Conservation (phyloP, 768 basidiomycete genomes). For the Boletus sp. region DNA sequence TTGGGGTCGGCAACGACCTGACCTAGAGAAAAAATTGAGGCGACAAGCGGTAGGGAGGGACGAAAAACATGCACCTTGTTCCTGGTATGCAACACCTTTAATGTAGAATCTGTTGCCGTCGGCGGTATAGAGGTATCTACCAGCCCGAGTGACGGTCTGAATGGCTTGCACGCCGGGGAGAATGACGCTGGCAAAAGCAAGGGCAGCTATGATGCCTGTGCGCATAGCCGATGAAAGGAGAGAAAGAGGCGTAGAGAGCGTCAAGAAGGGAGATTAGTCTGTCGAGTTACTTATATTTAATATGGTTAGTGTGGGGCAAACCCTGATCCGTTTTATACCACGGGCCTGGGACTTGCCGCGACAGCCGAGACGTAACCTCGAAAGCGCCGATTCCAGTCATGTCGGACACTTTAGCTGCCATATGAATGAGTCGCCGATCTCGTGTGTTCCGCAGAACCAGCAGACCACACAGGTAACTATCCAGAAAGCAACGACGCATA, state of each 20-base stretch:
- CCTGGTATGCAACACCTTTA: constrained; percentile 83
- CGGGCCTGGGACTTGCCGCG: not conserved
- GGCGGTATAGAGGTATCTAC: constrained; percentile 77
- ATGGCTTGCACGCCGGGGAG: constrained; percentile 61
- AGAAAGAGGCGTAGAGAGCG: constrained; percentile 10
- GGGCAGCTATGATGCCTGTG: constrained; percentile 18
- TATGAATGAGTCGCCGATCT: no score
- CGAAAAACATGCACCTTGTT: constrained; percentile 52
- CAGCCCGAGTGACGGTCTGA: constrained; percentile 61
- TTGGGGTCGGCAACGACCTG: constrained; percentile 39
- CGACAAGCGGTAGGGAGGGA: not conserved
- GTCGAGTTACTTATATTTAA: not conserved
- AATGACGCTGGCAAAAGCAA: constrained; percentile 41
- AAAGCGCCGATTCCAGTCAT: no score
- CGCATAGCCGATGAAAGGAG: constrained; percentile 25
- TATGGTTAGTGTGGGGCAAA: not conserved
- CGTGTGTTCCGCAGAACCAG: not conserved
- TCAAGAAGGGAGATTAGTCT: not conserved
- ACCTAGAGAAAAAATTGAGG: constrained; percentile 26
- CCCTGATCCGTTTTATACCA: constrained; percentile 1
- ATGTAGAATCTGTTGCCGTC: constrained; percentile 82
- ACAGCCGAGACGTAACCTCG: no score
- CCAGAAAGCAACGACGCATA: constrained; percentile 31
- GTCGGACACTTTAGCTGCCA: no score
- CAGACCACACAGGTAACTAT: not conserved